Evolutionary conservation across 2,329 filamentous ascomycete species (phyloP), one percentile per base, ranked within the genome.

Genomic region (Nannizzia gypsea): DNA sequence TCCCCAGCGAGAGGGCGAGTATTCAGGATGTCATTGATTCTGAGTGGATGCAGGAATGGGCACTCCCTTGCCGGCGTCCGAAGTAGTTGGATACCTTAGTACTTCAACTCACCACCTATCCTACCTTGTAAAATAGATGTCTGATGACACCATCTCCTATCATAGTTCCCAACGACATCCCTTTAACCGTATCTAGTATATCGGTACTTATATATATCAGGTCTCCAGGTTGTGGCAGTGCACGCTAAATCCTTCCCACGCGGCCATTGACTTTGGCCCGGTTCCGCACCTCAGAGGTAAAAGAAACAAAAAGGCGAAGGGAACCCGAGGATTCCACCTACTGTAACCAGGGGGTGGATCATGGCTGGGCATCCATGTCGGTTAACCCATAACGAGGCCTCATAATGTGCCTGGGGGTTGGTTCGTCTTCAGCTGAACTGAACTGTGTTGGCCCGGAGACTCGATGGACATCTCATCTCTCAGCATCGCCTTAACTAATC

Each of bases 1-100:
- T 52, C 54, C 60, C 62, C 28, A 50, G 56, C 2, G 34, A 62
- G n/a, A 60, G 62, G 60, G 46, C 60, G 54, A 63, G 58, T 20
- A 63, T 63, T 55, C 56, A 59, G 40, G 60, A 63, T 46, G 56
- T 61, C 44, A 56, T 62, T 62, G 58, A 60, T 34, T 63, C 60
- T 26, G 60, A 63, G 50, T 63, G 62, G 62, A 63, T 63, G 60
- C 62, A 62, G 52, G 62, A 59, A 62, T 63, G 60, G 62, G 62
- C n/a, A 3, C 57, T 63, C 52, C 58, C 58, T n/a, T 42, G 38
- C 6, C 2, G n/a, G n/a, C 38, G 13, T 36, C 31, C 28, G 31
- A 3, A 36, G 9, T 36, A 36, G 31, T 13, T 36, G 13, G 3
- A 34, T 8, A n/a, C n/a, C n/a, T n/a, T n/a, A 13, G 31, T 36